These are phyloP conservation scores for Dictyostelium brefeldianum DNA, from an alignment of 78 protist species.

Conservation along the genomic window DNA sequence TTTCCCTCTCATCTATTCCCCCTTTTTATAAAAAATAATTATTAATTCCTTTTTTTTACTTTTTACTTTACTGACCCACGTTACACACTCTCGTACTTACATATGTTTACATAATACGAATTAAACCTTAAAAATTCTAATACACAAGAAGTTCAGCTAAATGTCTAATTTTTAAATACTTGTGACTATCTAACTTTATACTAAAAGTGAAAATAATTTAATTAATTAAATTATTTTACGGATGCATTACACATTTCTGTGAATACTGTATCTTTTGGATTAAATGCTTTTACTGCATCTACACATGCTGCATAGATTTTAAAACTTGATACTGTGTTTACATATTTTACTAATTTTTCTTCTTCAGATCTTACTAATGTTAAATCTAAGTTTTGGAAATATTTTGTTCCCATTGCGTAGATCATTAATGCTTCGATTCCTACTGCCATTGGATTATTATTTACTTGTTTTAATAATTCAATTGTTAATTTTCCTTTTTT, in stretches of 20 bases:
- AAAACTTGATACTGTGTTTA: not conserved
- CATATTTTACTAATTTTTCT: not conserved
- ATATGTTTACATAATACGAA: no score
- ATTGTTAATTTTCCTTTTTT: constrained; percentile 29
- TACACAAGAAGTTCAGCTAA: no score
- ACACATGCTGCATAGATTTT: constrained; percentile 2
- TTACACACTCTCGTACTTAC: no score
- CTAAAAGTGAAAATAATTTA: no score
- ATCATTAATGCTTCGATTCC: constrained; percentile 32
- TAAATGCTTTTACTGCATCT: not conserved
- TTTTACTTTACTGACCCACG: no score
- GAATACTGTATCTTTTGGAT: constrained; percentile 20
- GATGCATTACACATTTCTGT: not conserved
- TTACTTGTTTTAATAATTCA: constrained; percentile 27
- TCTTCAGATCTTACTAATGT: not conserved
- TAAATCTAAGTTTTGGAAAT: constrained; percentile 11
- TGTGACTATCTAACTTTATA: no score
- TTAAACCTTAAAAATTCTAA: no score
- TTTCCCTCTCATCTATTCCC: not conserved
- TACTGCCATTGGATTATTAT: constrained; percentile 11
- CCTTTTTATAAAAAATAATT: not conserved
- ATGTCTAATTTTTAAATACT: no score
- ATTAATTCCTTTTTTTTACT: no score
- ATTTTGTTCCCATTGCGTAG: not conserved
- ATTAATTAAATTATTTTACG: not conserved